Evolutionary conservation across 192 early-diverging fungal species (phyloP), one percentile per base, ranked within the genome.

Genomic region (Rhizophagus sp.): DNA sequence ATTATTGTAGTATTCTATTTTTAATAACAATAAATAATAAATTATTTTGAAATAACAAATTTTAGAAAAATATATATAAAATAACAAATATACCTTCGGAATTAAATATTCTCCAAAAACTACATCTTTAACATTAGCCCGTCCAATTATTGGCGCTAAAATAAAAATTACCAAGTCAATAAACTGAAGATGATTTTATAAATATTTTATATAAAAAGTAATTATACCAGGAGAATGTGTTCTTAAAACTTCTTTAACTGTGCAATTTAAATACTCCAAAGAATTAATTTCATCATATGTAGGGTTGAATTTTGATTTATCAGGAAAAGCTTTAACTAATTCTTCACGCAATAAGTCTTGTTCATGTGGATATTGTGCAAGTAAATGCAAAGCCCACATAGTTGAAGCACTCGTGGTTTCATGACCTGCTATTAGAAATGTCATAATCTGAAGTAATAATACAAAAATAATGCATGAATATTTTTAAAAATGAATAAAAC

Each of bases 361-460:
- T 10, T 85, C 62, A 1, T 83, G 75, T 11, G 72, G 88, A 47
- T 90, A 22, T 27, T 82, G 78, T 34, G 90, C 86, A 39, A 91
- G 81, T 36, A 87, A 72, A 74, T 86, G 80, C 44, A 91, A 82
- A 71, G 84, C 82, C 89, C 90, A 91, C 11, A 81, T 83, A 11
- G 87, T 70, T 0, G 87, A 76, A 10, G 84, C 80, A 41, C 84
- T 84, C 0, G 90, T 89, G 1, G 90, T 91, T 81, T 90, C 89
- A 72, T 91, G 90, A 19, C 90, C 90, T 15, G 90, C 90, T 12
- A 44, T 24, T 36, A 73, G 24, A 12, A 73, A 73, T 73, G 70
- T 73, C 70, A 73, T 73, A 25, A 73, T 30, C 70, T 73, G 6
- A 30, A 25, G 10, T 64, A 25, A 25, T 39, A 34, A 69, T 34